These are phyloP conservation scores for Trebouxia gelatinosa DNA, from an alignment of 163 green algal genomes.

Conservation along the genomic window DNA sequence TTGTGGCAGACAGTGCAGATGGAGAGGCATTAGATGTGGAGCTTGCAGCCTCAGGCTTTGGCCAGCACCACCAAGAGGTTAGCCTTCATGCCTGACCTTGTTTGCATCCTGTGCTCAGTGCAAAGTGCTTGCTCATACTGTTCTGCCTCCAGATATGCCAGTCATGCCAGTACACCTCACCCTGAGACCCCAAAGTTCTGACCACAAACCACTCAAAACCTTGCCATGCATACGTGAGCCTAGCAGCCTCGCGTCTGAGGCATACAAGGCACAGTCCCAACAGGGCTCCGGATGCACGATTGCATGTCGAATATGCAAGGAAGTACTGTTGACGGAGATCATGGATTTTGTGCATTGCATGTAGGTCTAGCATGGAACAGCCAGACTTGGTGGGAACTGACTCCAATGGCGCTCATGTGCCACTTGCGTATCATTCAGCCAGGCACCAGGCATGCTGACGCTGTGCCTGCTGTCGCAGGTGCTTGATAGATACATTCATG, in stretches of 20 bases:
- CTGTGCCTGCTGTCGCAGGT: background rate
- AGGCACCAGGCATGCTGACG: background rate
- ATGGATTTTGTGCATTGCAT: background rate
- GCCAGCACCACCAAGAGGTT: slow-evolving; percentile 59
- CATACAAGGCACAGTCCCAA: too few species aligned
- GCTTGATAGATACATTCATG: slow-evolving; percentile 18
- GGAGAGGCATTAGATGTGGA: slow-evolving; percentile 54
- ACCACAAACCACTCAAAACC: too few species aligned
- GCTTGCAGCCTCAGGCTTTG: slow-evolving; percentile 73
- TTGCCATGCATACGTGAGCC: too few species aligned
- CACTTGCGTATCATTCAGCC: background rate
- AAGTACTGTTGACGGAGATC: background rate
- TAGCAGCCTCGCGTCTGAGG: too few species aligned
- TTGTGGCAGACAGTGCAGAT: background rate
- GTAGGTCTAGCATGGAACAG: background rate
- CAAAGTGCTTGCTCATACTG: background rate
- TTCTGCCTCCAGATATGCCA: background rate
- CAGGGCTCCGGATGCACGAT: background rate
- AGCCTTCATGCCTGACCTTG: background rate
- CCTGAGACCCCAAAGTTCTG: background rate
- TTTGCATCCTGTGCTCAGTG: background rate
- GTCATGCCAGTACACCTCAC: background rate
- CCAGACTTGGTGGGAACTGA: background rate
- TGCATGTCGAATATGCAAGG: background rate
- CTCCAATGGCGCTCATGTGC: background rate